Evolutionary conservation across 192 early-diverging fungal species (phyloP), one percentile per base, ranked within the genome.

Genomic region (Coemansia sp.): DNA sequence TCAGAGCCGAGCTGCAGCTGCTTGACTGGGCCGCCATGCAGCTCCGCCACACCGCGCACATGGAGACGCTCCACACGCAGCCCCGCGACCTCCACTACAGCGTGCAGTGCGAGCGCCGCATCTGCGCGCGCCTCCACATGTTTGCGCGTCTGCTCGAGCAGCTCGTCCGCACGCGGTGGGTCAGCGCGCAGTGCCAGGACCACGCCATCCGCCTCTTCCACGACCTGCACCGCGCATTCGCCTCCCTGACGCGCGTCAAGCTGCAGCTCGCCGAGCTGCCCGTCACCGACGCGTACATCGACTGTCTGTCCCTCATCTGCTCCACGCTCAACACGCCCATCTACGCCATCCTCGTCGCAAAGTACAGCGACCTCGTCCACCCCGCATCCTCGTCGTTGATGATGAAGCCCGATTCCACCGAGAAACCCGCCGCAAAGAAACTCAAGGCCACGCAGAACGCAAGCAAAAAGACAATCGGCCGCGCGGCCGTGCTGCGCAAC

Each of bases 401-500:
- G n/a, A n/a, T n/a, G n/a, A n/a, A n/a, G n/a, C n/a, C n/a, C n/a
- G n/a, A n/a, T n/a, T n/a, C n/a, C n/a, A n/a, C n/a, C n/a, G n/a
- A n/a, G n/a, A n/a, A n/a, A n/a, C n/a, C n/a, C n/a, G n/a, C n/a
- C n/a, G n/a, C n/a, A n/a, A n/a, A n/a, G n/a, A n/a, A n/a, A n/a
- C n/a, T n/a, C n/a, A n/a, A n/a, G n/a, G 23, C 14, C 45, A 11
- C 35, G 7, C 14, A 40, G 9, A 40, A 40, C 1, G 14, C 45
- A 6, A 47, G 18, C 6, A 47, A 47, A 18, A 47, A 47, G n/a
- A 6, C 35, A 40, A 40, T 16, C 35, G 12, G 9, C 12, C 35
- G 12, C 12, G 14, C n/a, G 14, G 35, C 33, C 54, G 82, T 91
- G 9, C 42, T 83, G 50, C 81, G 88, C 6, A 89, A 91, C 65